Percentiles rank a stretch among this genome's conserved stretches.
Conservation (phyloP, 2,329 filamentous ascomycete genomes). For the Ophiostoma sp. region DNA sequence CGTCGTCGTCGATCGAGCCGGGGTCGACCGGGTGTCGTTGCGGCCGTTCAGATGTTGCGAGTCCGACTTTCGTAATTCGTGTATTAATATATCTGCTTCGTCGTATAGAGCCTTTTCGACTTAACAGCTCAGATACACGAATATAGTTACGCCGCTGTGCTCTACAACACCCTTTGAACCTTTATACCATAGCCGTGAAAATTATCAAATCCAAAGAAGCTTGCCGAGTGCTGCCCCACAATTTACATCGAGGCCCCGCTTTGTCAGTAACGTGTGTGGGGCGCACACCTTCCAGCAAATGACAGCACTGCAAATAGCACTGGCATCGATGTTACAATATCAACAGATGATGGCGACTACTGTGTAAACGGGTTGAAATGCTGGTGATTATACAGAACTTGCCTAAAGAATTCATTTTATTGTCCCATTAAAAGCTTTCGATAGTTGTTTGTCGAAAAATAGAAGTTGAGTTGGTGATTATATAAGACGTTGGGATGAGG, state of each 20-base stretch:
- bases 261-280: not conserved
- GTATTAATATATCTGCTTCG: not conserved
- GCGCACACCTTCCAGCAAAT: conserved; percentile 15
- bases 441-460: not conserved
- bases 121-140: not conserved
- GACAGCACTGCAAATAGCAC: conserved; percentile 15
- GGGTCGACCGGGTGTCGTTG: not conserved
- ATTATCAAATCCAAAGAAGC: conserved; percentile 9
- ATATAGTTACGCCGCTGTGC: not conserved
- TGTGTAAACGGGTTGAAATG: not conserved
- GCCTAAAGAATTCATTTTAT: not conserved
- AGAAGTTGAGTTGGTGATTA: not conserved
- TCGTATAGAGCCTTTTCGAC: not conserved
- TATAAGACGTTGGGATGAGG: not conserved
- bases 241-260: not conserved
- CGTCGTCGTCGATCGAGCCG: not conserved
- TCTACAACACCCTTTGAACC: not conserved
- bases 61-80: not conserved
- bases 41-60: not conserved
- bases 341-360: conserved; percentile 16
- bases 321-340: conserved; percentile 21
- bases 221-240: conserved; percentile 17
- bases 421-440: not conserved
- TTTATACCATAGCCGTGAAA: not conserved
- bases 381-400: not conserved